Percentiles rank a stretch among this genome's conserved stretches.
These are phyloP conservation scores for Brassica rapa DNA, from an alignment of 345 rosid genomes.

Conservation along the genomic window DNA sequence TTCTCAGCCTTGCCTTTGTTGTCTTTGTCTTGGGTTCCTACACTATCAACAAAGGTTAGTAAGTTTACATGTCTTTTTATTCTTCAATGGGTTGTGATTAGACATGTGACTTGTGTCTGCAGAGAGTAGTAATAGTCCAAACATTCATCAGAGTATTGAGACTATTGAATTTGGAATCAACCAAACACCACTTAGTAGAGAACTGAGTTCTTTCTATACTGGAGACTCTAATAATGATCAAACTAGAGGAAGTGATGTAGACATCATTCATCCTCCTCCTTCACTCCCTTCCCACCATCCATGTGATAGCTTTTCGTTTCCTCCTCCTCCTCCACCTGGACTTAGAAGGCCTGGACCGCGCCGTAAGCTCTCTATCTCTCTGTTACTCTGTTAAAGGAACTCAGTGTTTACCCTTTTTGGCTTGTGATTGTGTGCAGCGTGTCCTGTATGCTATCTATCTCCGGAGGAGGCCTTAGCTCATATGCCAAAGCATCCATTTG, in stretches of 20 bases:
- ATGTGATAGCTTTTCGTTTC: conserved; percentile 65
- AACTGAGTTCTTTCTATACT: conserved; percentile 28
- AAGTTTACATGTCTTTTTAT: neutral
- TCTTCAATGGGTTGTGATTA: neutral
- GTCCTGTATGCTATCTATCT: conserved; percentile 81
- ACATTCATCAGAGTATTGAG: conserved; percentile 41
- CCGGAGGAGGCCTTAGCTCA: conserved; percentile 66
- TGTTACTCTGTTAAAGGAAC: neutral
- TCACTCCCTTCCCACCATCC: conserved; percentile 47
- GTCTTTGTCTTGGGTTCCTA: conserved; percentile 72
- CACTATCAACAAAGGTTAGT: conserved; percentile 63
- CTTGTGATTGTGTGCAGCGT: conserved; percentile 49
- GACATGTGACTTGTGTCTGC: neutral
- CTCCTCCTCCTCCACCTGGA: conserved; percentile 85
- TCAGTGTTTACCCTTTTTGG: neutral
- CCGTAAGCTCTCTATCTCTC: conserved; percentile 51
- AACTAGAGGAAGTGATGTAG: conserved; percentile 36
- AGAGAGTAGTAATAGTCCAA: conserved; percentile 52
- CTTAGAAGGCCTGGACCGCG: conserved; percentile 67
- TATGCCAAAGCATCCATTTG: conserved; percentile 64
- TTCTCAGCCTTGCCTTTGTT: conserved; percentile 57
- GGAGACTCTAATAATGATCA: conserved; percentile 17
- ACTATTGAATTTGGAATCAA: conserved; percentile 34
- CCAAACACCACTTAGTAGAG: conserved; percentile 25
- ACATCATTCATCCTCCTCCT: conserved; percentile 40